These are phyloP conservation scores for Wickerhamomyces mucosus DNA, from an alignment of 805 yeast genomes.

Conservation along the genomic window DNA sequence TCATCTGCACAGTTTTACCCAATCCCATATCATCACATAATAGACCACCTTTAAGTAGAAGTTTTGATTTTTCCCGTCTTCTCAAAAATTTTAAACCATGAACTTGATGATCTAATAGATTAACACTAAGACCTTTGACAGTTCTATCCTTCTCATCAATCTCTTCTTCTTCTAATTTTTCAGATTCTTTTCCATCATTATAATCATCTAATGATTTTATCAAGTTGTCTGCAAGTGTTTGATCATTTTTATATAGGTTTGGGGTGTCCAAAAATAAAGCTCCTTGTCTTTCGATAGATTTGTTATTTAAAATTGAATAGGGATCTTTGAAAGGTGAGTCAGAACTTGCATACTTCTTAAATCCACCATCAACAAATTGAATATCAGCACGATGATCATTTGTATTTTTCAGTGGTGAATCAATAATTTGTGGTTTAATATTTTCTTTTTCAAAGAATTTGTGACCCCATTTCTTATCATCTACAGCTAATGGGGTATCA, in stretches of 20 bases:
- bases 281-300: conserved; percentile 9
- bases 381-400: conserved; percentile 7
- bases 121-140: conserved; percentile 30
- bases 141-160: conserved; percentile 14
- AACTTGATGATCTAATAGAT: conserved; percentile 36
- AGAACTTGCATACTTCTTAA: conserved; percentile 10
- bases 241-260: conserved; percentile 3
- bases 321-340: conserved; percentile 18
- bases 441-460: conserved; percentile 2
- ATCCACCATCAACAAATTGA: conserved; percentile 7
- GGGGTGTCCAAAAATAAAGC: conserved; percentile 12
- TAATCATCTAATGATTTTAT: conserved; percentile 7
- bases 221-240: conserved; percentile 10
- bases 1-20: conserved; percentile 77
- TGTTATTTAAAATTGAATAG: conserved; percentile 13
- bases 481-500: conserved; percentile 14
- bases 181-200: conserved; percentile 11
- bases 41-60: conserved; percentile 40
- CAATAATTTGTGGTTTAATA: neutral
- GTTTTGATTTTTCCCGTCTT: conserved; percentile 24
- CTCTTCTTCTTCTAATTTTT: conserved; percentile 6
- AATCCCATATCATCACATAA: conserved; percentile 88
- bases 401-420: neutral
- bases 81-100: conserved; percentile 33
- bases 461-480: conserved; percentile 16